A percentile compares a stretch with the other conserved stretches of the same genome.
Conservation (phyloP, 345 rosid genomes). For the Clausena lansium region DNA sequence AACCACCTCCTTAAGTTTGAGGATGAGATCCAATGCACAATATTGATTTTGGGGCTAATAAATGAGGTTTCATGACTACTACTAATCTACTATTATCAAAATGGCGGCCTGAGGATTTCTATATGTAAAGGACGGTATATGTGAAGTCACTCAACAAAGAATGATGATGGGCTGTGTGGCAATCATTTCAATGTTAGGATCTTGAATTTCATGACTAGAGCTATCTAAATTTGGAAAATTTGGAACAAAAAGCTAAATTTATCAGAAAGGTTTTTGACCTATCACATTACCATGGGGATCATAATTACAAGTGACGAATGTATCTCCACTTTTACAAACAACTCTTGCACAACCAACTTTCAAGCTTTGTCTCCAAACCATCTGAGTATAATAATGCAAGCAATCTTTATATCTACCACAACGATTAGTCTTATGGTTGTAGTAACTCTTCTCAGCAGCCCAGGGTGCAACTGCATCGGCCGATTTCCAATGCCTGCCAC, state of each 20-base stretch:
- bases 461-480: conserved; percentile 48
- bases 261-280: conserved; percentile 61
- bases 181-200: background rate
- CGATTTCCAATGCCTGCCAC: conserved; percentile 51
- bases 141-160: too few relatives aligned
- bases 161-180: too few relatives aligned
- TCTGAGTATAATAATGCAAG: conserved; percentile 60
- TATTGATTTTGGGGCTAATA: too few relatives aligned
- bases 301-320: conserved; percentile 53
- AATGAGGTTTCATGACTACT: too few relatives aligned
- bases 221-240: background rate
- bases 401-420: conserved; percentile 45
- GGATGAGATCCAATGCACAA: too few relatives aligned
- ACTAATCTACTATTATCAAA: too few relatives aligned
- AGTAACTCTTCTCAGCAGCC: conserved; percentile 49
- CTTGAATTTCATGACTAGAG: background rate
- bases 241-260: too few relatives aligned
- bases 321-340: conserved; percentile 45
- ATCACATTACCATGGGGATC: conserved; percentile 65
- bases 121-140: too few relatives aligned
- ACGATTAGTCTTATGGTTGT: conserved; percentile 37
- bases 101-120: too few relatives aligned
- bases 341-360: conserved; percentile 55
- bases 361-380: conserved; percentile 61
- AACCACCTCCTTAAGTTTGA: too few relatives aligned